These are phyloP conservation scores for Penicillium riverlandense DNA, from an alignment of 495 filamentous ascomycete species.

Conservation along the genomic window DNA sequence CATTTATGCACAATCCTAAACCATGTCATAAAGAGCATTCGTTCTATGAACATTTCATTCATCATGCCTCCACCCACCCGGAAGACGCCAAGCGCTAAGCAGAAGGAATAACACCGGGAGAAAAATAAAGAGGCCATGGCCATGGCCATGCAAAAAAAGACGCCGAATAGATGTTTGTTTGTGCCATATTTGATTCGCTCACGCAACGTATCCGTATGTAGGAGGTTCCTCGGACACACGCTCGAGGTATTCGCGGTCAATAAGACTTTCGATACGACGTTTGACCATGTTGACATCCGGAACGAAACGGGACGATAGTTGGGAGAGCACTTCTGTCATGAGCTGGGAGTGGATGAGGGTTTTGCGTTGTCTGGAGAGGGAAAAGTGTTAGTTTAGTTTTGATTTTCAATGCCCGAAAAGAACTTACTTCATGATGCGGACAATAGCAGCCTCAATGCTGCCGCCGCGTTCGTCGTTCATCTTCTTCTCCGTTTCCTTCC, in stretches of 20 bases:
- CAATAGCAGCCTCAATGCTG: conserved; percentile 81
- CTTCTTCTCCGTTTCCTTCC: conserved; percentile 80
- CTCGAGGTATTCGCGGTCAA: conserved; percentile 91
- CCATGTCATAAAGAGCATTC: neutral
- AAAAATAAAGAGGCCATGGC: neutral
- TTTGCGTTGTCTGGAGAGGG: conserved; percentile 71
- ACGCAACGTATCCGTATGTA: conserved; percentile 74
- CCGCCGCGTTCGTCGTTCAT: conserved; percentile 72
- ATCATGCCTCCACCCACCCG: conserved; percentile 3
- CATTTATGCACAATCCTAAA: too few relatives aligned
- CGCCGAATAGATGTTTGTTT: neutral
- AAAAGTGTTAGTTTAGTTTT: too few relatives aligned
- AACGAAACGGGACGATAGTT: conserved; percentile 72
- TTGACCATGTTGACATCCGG: conserved; percentile 91
- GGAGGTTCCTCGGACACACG: conserved; percentile 65
- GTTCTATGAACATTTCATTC: conserved; percentile 1
- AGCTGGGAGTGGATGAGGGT: conserved; percentile 72
- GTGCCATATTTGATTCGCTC: neutral
- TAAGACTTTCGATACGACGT: conserved; percentile 84
- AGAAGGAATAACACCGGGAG: conserved; percentile 2
- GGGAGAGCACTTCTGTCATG: conserved; percentile 74
- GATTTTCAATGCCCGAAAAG: neutral
- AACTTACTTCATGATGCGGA: conserved; percentile 92
- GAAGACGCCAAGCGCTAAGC: conserved; percentile 25
- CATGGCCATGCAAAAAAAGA: neutral